Evolutionary conservation across 352 stramenopile species (phyloP).

Genomic region (Pythium rishiriense): DNA sequence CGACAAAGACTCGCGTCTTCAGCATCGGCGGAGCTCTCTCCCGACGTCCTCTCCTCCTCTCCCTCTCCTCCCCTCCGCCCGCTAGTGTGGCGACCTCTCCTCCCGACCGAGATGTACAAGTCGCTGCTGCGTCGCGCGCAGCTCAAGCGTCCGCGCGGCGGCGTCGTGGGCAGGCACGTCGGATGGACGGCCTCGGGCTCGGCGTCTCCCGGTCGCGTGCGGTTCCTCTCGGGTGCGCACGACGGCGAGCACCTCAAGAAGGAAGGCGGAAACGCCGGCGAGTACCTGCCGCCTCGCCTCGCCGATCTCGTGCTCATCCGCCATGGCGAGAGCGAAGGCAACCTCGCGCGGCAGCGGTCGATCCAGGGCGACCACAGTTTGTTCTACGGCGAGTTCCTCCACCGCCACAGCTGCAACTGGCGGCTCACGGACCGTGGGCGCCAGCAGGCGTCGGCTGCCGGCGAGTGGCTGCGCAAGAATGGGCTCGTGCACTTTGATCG

Average conservation of each 20-base stretch:
- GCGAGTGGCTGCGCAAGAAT: slow-evolving; percentile 83
- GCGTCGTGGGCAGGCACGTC: neutral
- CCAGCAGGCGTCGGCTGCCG: slow-evolving; percentile 65
- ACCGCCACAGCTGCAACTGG: slow-evolving; percentile 89
- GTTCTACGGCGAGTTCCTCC: slow-evolving; percentile 86
- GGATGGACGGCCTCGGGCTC: neutral
- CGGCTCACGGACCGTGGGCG: slow-evolving; percentile 83
- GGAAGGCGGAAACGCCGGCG: neutral
- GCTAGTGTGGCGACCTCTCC: neutral
- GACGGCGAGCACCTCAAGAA: slow-evolving; percentile 20
- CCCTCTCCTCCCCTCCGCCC: neutral
- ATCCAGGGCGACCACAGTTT: slow-evolving; percentile 82
- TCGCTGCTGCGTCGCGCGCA: slow-evolving; percentile 26
- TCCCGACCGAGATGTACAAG: slow-evolving; percentile 24
- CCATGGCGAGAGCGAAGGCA: slow-evolving; percentile 89
- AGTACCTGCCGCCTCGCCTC: slow-evolving; percentile 52
- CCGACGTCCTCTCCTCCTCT: neutral
- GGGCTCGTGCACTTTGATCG: slow-evolving; percentile 79
- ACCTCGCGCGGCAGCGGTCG: slow-evolving; percentile 83
- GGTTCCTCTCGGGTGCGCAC: slow-evolving; percentile 21
- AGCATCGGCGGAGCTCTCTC: neutral
- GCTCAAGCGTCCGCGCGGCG: slow-evolving; percentile 27
- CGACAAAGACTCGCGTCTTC: neutral
- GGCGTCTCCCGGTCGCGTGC: neutral
- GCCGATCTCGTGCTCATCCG: slow-evolving; percentile 86